Evolutionary conservation across 2,329 filamentous ascomycete species (phyloP), one percentile per base, ranked within the genome.

Genomic region (Stachybotrys chartarum): DNA sequence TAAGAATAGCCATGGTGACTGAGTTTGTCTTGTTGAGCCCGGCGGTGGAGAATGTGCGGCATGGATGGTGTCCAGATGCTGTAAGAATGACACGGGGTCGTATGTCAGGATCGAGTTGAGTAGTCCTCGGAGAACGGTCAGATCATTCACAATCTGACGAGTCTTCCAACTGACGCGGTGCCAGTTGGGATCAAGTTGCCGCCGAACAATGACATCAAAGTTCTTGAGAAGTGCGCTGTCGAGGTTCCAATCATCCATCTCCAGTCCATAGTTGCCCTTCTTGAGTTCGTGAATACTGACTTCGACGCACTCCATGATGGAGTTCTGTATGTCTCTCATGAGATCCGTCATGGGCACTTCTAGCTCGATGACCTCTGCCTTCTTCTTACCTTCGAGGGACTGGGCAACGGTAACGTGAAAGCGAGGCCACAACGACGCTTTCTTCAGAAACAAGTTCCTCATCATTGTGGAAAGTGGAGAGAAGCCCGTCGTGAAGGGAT

Each of bases 221-320:
- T 91, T 96, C 66, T 88, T 90, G 61, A 97, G 88, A 58, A 97
- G 74, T 42, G 93, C 93, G 66, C 90, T 97, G 70, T 97, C 93
- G 17, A 96, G 78, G 52, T 91, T 97, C 93, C 93, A 97, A 66
- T 97, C 92, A 57, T 95, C 92, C 85, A 97, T 92, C 63, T 97
- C 93, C 7, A 99, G 77, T 2, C 91, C 92, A 1, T 85, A 82
- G 66, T 97, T 97, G 17, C 85, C 83, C 73, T 96, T 97, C 69
- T 93, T 95, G 48, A 99, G 80, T 72, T 99, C 94, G 55, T 89
- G 85, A 61, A 99, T 94, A 67, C 91, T 96, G 62, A 91, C 87
- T 71, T 97, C 93, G 17, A 99, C 92, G 67, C 94, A 99, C 68
- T 97, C 93, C 72, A 99, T 83, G 57, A 97, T 87, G 30, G 94